Percentiles rank a stretch among this genome's conserved stretches.
Evolutionary conservation across 441 rosid genomes (phyloP).

Genomic region (Mallotus repandus): DNA sequence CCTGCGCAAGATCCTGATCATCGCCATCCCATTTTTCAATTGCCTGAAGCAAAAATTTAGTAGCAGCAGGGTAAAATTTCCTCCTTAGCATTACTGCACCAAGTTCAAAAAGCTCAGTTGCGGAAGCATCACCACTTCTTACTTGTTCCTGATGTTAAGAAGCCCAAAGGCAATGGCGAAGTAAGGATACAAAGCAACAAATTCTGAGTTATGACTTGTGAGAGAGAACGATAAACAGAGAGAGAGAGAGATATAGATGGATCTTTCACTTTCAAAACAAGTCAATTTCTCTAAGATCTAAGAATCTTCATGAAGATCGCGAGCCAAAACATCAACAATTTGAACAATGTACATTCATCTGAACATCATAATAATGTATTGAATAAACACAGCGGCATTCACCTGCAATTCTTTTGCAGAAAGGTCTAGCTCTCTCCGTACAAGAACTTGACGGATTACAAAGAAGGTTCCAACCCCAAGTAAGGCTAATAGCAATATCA

Average conservation of each 20-base stretch:
- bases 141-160: conserved; percentile 77
- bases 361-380: neutral
- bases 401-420: conserved; percentile 98
- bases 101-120: conserved; percentile 89
- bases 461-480: conserved; percentile 90
- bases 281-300: neutral
- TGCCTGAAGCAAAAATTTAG: conserved; percentile 79
- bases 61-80: conserved; percentile 91
- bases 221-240: no score
- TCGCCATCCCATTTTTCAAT: conserved; percentile 98
- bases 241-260: neutral
- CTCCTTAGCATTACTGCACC: conserved; percentile 97
- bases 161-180: neutral
- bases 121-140: conserved; percentile 97
- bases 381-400: conserved; percentile 9
- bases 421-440: conserved; percentile 96
- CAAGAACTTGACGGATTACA: conserved; percentile 95
- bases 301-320: neutral
- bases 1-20: conserved; percentile 98
- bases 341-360: neutral
- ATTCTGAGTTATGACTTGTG: neutral
- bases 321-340: neutral
- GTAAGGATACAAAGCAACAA: neutral
- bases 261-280: neutral
- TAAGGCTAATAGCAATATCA: conserved; percentile 67